phyloP scores from a whole-genome alignment of 2,329 filamentous ascomycete species.

The Hypoxylon sp. region DNA sequence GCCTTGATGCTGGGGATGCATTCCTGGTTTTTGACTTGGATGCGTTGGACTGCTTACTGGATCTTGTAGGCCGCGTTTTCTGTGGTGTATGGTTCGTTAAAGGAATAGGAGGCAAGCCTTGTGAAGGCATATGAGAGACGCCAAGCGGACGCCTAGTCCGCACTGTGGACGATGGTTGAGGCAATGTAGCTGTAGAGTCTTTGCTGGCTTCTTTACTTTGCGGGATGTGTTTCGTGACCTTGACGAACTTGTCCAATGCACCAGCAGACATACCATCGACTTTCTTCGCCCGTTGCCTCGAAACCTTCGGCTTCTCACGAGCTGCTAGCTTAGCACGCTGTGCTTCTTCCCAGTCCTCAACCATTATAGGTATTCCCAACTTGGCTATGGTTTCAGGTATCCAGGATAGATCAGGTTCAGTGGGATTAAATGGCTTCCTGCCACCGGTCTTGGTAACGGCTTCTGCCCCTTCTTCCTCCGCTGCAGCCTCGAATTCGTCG shows the following conservation, averaged over 20 bases:
- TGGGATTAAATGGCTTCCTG: slow-evolving; percentile 72
- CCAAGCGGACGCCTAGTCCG: slow-evolving; percentile 20
- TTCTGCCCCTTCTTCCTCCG: slow-evolving; percentile 45
- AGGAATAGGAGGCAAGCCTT: slow-evolving; percentile 26
- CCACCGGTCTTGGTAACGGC: slow-evolving; percentile 45
- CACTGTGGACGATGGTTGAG: slow-evolving; percentile 16
- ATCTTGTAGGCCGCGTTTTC: slow-evolving; percentile 40
- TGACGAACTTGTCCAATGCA: slow-evolving; percentile 59
- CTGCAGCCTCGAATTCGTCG: slow-evolving; percentile 68
- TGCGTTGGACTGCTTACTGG: slow-evolving; percentile 51
- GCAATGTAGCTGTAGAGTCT: slow-evolving; percentile 2
- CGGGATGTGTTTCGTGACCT: slow-evolving; percentile 55
- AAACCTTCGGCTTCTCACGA: slow-evolving; percentile 46
- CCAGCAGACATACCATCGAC: slow-evolving; percentile 46
- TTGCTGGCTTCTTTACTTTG: slow-evolving; percentile 18
- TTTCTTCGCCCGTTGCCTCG: slow-evolving; percentile 47
- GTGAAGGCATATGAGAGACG: slow-evolving; percentile 21
- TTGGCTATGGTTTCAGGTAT: slow-evolving; percentile 74
- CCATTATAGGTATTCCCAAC: slow-evolving; percentile 73
- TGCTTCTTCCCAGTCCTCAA: slow-evolving; percentile 72
- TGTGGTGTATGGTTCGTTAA: slow-evolving; percentile 29
- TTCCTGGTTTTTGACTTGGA: slow-evolving; percentile 46
- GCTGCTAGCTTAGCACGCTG: slow-evolving; percentile 51
- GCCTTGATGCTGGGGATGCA: slow-evolving; percentile 42
- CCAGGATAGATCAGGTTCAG: slow-evolving; percentile 75